Base-by-base conservation (phyloP, 106 monocot species). In the Allium cepa region DNA sequence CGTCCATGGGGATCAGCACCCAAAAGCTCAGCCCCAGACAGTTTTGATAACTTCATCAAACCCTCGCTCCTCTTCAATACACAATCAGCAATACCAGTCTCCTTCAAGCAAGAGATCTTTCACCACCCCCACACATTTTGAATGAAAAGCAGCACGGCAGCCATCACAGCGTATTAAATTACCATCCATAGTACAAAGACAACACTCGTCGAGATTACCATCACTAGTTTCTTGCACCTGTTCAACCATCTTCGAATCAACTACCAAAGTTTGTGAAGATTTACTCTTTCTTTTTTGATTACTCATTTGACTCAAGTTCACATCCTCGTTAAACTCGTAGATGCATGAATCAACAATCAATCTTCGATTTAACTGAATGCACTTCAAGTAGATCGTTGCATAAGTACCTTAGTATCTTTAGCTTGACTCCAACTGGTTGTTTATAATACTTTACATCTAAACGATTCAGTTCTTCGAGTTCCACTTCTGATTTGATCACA, bases 1-100 rank as follows among this genome's bases (percentile, higher is more conserved):
- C n/a, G n/a, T n/a, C n/a, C n/a, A n/a, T n/a, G n/a, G n/a, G n/a
- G n/a, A n/a, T n/a, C n/a, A n/a, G n/a, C n/a, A n/a, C n/a, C n/a
- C n/a, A n/a, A n/a, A n/a, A n/a, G n/a, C n/a, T 93, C 84, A 57
- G 87, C 97, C 67, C 93, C 93, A 50, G 70, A 77, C 75, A 82
- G 59, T 49, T 76, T 87, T 60, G 70, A 62, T 45, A 67, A 58
- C 50, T 77, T 83, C 7, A 28, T 62, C 18, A 78, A 49, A 59
- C 68, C 71, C 75, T 87, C 84, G 52, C 53, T 26, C 63, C 75
- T 90, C 48, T 74, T 65, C 26, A 90, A 61, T 9, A 72, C 26
- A 59, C 97, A 99, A 51, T 92, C 97, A 11, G 97, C 97, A 99
- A 69, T 71, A 87, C 97, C 97, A 99, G n/a, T 92, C 92, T 48